These are phyloP conservation scores for Penicillium polonicum DNA, from an alignment of 2,329 filamentous ascomycete species.

Conservation along the genomic window DNA sequence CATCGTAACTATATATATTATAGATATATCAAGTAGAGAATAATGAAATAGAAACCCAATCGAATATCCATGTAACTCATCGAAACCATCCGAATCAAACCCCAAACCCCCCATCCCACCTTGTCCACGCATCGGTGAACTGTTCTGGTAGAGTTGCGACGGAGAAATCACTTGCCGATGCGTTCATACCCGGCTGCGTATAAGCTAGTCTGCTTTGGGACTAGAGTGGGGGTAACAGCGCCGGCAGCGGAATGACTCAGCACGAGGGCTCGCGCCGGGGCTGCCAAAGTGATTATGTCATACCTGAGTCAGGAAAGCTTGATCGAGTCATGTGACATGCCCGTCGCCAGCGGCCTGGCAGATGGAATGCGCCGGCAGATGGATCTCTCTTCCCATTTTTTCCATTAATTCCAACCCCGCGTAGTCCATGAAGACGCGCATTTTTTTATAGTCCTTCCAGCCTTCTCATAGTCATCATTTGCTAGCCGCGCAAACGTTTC, in stretches of 20 bases:
- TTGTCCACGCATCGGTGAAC: conserved; percentile 28
- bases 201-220: conserved; percentile 22
- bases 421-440: neutral
- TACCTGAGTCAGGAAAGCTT: conserved; percentile 10
- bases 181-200: conserved; percentile 22
- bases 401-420: neutral
- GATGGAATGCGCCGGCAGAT: no score
- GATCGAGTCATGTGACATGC: neutral
- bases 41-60: neutral
- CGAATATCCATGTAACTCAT: conserved; percentile 4
- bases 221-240: conserved; percentile 34
- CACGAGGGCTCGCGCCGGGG: neutral
- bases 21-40: neutral
- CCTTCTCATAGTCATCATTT: neutral
- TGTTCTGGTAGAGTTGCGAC: conserved; percentile 22
- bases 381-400: no score
- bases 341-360: neutral
- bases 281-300: conserved; percentile 1
- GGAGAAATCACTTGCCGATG: conserved; percentile 26
- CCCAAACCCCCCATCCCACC: conserved; percentile 1
- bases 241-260: conserved; percentile 7
- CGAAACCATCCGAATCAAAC: conserved; percentile 1
- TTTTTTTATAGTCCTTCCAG: neutral
- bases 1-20: neutral
- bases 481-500: neutral